These are phyloP conservation scores for Crepidotus variabilis DNA, from an alignment of 768 basidiomycete species.

Conservation along the genomic window DNA sequence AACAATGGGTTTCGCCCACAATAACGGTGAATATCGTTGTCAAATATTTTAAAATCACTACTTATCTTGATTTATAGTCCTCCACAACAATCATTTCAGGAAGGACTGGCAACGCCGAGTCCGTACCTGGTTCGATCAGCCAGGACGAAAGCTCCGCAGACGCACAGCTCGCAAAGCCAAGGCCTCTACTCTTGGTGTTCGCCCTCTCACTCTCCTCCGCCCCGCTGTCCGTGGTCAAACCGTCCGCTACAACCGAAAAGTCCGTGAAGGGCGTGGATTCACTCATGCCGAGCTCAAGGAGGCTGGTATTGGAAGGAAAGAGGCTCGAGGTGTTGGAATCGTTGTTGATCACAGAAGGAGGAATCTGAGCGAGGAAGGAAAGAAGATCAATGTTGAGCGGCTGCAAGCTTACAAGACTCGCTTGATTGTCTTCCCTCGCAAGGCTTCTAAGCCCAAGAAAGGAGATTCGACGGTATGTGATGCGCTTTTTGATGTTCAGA, in stretches of 20 bases:
- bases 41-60: conserved; percentile 8
- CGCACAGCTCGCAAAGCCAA: conserved; percentile 90
- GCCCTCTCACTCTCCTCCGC: conserved; percentile 87
- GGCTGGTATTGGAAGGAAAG: conserved; percentile 91
- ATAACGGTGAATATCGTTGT: conserved; percentile 59
- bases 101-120: conserved; percentile 99
- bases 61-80: conserved; percentile 45
- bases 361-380: conserved; percentile 95
- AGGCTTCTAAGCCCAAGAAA: conserved; percentile 93
- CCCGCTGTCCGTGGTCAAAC: conserved; percentile 97
- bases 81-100: conserved; percentile 92
- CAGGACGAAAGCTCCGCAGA: conserved; percentile 94
- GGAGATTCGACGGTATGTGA: conserved; percentile 83
- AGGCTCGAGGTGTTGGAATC: conserved; percentile 89
- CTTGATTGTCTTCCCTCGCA: conserved; percentile 96
- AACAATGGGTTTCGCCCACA: conserved; percentile 75
- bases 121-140: conserved; percentile 98
- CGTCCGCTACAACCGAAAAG: conserved; percentile 95
- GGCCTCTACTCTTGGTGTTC: conserved; percentile 87
- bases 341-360: conserved; percentile 96
- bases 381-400: conserved; percentile 91
- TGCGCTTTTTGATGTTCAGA: conserved; percentile 1
- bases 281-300: conserved; percentile 92
- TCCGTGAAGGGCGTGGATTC: conserved; percentile 97
- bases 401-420: conserved; percentile 90